Evolutionary conservation across 2,329 filamentous ascomycete genomes (phyloP).

Genomic region (Sporothrix sp.): DNA sequence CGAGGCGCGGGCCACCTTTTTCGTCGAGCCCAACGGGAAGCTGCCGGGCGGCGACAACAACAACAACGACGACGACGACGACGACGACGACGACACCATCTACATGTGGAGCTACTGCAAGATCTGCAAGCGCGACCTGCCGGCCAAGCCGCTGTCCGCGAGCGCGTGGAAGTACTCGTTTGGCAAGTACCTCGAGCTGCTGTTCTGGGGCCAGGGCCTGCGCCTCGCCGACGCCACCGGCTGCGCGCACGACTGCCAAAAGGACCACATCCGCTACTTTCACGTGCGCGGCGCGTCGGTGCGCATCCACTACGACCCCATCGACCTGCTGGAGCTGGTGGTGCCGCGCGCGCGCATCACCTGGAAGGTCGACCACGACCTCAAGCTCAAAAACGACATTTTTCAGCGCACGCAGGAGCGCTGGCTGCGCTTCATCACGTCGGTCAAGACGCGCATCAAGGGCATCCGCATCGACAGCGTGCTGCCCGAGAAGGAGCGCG

Average conservation of each 20-base stretch:
- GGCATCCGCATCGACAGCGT: conserved; percentile 89
- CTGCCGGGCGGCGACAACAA: too few species aligned
- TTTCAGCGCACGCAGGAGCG: conserved; percentile 73
- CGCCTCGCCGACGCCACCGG: conserved; percentile 53
- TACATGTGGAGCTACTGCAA: conserved; percentile 98
- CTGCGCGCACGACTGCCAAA: conserved; percentile 86
- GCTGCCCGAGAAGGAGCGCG: conserved; percentile 73
- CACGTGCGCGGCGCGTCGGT: conserved; percentile 77
- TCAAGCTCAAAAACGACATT: conserved; percentile 86
- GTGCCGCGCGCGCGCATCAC: conserved; percentile 84
- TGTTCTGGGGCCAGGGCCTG: conserved; percentile 86
- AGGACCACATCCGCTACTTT: conserved; percentile 88
- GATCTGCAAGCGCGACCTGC: conserved; percentile 80
- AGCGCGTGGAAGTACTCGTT: conserved; percentile 98
- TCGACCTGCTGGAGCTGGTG: conserved; percentile 87
- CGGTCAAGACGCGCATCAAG: conserved; percentile 72
- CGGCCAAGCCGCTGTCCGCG: conserved; percentile 82
- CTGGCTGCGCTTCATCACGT: conserved; percentile 77
- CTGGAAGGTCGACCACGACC: conserved; percentile 94
- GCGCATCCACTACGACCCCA: conserved; percentile 83
- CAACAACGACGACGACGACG: conserved; percentile 28
- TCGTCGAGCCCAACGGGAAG: conserved; percentile 57
- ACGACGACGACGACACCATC: conserved; percentile 50
- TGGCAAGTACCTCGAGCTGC: conserved; percentile 93
- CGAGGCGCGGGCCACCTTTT: conserved; percentile 83